Evolutionary conservation across 805 yeast species (phyloP).

Genomic region (Yamadazyma sp.): DNA sequence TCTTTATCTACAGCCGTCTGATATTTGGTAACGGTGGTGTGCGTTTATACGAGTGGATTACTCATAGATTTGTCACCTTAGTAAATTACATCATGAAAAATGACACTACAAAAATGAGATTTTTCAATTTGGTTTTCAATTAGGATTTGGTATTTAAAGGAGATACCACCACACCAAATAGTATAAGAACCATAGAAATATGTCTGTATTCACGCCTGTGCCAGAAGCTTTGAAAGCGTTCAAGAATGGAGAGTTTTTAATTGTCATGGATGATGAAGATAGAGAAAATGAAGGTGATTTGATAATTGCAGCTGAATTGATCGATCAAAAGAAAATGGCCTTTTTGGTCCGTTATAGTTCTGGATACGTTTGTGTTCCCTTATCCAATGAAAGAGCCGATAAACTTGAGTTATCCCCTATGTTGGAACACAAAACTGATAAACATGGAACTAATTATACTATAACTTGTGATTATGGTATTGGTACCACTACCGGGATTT

Average conservation of each 20-base stretch:
- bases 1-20: no score
- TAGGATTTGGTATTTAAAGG: no score
- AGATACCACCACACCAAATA: no score
- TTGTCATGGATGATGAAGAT: constrained; percentile 96
- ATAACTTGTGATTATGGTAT: constrained; percentile 81
- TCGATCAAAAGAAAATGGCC: constrained; percentile 87
- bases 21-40: no score
- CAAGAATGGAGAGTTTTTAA: constrained; percentile 74
- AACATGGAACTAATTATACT: constrained; percentile 97
- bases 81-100: background rate
- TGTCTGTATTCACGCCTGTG: constrained; percentile 34
- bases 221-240: constrained; percentile 72
- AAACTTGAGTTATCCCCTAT: constrained; percentile 74
- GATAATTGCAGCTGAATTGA: constrained; percentile 83
- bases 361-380: constrained; percentile 93
- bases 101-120: no score
- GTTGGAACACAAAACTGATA: constrained; percentile 62
- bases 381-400: constrained; percentile 76
- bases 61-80: no score
- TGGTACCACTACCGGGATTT: constrained; percentile 95
- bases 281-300: constrained; percentile 98
- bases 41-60: no score
- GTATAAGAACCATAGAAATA: background rate
- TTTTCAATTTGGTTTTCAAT: no score
- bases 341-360: constrained; percentile 82